Conservation (phyloP, 176 grass and related monocot species). For the Triticum dicoccoides region DNA sequence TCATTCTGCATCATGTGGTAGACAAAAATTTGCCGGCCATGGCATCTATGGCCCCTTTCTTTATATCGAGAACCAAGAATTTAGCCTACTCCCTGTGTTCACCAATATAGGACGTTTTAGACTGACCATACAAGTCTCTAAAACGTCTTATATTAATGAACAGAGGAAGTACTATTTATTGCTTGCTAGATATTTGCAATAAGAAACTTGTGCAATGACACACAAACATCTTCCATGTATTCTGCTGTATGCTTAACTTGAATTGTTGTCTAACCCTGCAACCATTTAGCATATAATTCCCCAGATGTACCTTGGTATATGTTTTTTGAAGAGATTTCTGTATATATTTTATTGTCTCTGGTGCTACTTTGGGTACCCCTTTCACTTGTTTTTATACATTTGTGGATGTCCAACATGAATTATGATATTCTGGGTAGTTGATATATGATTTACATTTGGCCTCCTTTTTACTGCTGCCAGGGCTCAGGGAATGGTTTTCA, state of each 20-base stretch:
- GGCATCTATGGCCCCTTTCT: constrained; percentile 2
- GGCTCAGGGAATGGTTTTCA: constrained; percentile 97
- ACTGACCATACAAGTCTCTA: no score
- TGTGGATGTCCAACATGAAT: background rate
- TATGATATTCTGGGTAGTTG: constrained; percentile 2
- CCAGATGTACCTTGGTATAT: background rate
- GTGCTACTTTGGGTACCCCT: background rate
- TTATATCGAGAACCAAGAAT: background rate
- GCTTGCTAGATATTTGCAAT: background rate
- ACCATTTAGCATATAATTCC: background rate
- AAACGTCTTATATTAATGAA: no score
- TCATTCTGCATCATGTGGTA: background rate
- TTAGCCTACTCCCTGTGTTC: background rate
- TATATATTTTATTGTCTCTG: background rate
- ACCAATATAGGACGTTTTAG: no score
- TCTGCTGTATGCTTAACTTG: background rate
- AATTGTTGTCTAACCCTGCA: background rate
- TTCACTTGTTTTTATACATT: background rate
- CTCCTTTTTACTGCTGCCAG: constrained; percentile 30
- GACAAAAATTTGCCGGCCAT: background rate
- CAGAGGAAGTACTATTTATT: background rate
- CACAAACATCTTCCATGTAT: background rate
- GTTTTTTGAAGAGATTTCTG: background rate
- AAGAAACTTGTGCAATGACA: background rate
- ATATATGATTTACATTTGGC: background rate